phyloP scores from a whole-genome alignment of 2,329 filamentous ascomycete genomes.

The Verticillium alfalfae region DNA sequence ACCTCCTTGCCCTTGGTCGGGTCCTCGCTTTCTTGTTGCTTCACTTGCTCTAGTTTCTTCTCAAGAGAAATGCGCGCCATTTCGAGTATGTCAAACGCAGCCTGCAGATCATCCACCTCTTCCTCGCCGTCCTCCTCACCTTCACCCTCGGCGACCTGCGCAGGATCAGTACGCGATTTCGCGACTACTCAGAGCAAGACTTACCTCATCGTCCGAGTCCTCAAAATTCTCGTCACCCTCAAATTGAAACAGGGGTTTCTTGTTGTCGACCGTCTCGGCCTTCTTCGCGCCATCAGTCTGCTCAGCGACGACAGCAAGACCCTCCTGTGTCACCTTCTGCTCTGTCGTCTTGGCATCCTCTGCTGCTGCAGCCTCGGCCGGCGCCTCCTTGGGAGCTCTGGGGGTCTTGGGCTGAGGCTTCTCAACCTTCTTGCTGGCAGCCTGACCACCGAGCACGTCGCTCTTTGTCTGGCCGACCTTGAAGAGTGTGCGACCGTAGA shows the following conservation, averaged over 20 bases:
- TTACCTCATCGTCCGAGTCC: conserved; percentile 68
- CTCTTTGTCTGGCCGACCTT: conserved; percentile 91
- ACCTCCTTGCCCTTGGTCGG: conserved; percentile 38
- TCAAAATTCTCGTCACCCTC: conserved; percentile 91
- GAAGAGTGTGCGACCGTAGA: conserved; percentile 90
- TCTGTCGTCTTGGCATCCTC: conserved; percentile 26
- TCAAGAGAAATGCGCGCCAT: conserved; percentile 63
- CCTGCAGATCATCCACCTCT: conserved; percentile 67
- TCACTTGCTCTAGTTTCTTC: conserved; percentile 42
- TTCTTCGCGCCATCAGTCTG: conserved; percentile 35
- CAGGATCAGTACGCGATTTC: conserved; percentile 5
- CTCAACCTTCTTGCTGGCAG: conserved; percentile 44
- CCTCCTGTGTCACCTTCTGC: conserved; percentile 40
- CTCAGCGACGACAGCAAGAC: conserved; percentile 35
- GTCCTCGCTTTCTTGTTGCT: conserved; percentile 25
- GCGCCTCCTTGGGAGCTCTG: conserved; percentile 20
- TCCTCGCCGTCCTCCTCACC: conserved; percentile 45
- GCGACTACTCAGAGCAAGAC: conserved; percentile 4
- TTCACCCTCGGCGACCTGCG: conserved; percentile 26
- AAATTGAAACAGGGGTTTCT: conserved; percentile 86
- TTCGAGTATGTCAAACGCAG: conserved; percentile 81
- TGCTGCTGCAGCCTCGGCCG: conserved; percentile 26
- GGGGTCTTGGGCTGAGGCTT: conserved; percentile 23
- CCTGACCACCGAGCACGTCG: conserved; percentile 83
- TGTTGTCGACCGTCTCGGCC: conserved; percentile 35